Conservation (phyloP, 2,329 filamentous ascomycete genomes). For the Seiridium cupressi region DNA sequence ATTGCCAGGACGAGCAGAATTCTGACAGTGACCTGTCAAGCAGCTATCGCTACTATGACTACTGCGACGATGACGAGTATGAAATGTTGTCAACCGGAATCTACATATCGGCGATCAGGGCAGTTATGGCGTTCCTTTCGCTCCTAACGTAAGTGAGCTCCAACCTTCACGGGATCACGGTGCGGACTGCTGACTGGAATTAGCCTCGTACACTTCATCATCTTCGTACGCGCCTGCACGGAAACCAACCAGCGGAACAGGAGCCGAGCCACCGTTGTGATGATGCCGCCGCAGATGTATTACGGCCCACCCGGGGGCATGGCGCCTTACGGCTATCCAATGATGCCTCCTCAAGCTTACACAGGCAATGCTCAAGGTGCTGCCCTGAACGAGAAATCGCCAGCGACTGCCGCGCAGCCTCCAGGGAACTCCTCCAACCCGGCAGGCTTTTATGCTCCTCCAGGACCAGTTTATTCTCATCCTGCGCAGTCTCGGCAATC, state of each 20-base stretch:
- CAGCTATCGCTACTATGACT: background rate
- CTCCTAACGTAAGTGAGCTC: slow-evolving; percentile 7
- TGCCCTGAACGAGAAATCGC: background rate
- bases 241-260: slow-evolving; percentile 11
- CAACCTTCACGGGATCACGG: background rate
- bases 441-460: slow-evolving; percentile 6
- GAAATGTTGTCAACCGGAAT: background rate
- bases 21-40: background rate
- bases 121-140: slow-evolving; percentile 7
- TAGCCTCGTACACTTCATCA: slow-evolving; percentile 10
- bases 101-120: background rate
- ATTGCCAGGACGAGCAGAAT: background rate
- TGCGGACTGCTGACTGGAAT: background rate
- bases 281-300: slow-evolving; percentile 3
- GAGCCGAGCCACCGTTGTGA: slow-evolving; percentile 1
- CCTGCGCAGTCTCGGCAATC: background rate
- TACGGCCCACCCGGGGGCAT: slow-evolving; percentile 2
- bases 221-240: slow-evolving; percentile 12
- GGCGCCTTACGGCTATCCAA: slow-evolving; percentile 6
- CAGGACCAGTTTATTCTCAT: background rate
- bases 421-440: background rate
- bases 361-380: background rate
- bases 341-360: slow-evolving; percentile 7
- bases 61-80: background rate
- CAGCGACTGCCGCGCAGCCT: background rate